phyloP scores from a whole-genome alignment of 768 basidiomycete genomes.

The Macrolepiota albuminosa region DNA sequence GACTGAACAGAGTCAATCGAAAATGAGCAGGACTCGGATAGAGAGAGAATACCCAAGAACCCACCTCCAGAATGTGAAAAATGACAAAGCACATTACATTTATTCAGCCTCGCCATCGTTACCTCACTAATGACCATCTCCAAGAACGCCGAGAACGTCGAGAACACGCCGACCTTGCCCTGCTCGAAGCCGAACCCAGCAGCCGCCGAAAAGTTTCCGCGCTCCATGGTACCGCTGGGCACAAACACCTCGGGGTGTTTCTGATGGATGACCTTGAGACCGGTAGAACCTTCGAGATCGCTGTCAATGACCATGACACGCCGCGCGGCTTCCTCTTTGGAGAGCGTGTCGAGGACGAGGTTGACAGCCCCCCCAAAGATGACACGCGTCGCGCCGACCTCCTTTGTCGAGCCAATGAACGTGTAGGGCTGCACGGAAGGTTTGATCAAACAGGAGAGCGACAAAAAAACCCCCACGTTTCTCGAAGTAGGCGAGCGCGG shows the following conservation, averaged over 20 bases:
- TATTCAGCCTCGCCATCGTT: conserved; percentile 90
- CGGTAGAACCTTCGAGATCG: conserved; percentile 87
- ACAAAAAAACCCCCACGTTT: conserved; percentile 50
- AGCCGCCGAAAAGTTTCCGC: conserved; percentile 79
- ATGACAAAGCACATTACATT: conserved; percentile 83
- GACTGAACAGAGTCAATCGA: background rate
- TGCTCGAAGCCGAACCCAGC: conserved; percentile 83
- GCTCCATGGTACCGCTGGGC: conserved; percentile 84
- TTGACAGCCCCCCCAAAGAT: conserved; percentile 85
- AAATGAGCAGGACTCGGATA: too few relatives aligned
- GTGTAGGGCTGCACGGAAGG: conserved; percentile 49
- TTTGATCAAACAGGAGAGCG: conserved; percentile 63
- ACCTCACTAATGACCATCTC: conserved; percentile 89
- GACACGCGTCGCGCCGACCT: conserved; percentile 75
- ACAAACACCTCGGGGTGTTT: conserved; percentile 88
- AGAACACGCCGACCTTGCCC: conserved; percentile 84
- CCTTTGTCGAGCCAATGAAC: conserved; percentile 69
- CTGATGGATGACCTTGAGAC: conserved; percentile 82
- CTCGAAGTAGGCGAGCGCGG: conserved; percentile 71
- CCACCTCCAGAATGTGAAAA: conserved; percentile 85
- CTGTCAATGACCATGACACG: conserved; percentile 90
- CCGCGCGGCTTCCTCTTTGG: conserved; percentile 70
- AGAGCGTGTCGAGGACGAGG: conserved; percentile 65
- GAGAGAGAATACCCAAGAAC: conserved; percentile 11
- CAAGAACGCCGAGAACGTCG: conserved; percentile 87